Evolutionary conservation across 495 filamentous ascomycete genomes (phyloP).

Genomic region (Parathielavia hyrcaniae): DNA sequence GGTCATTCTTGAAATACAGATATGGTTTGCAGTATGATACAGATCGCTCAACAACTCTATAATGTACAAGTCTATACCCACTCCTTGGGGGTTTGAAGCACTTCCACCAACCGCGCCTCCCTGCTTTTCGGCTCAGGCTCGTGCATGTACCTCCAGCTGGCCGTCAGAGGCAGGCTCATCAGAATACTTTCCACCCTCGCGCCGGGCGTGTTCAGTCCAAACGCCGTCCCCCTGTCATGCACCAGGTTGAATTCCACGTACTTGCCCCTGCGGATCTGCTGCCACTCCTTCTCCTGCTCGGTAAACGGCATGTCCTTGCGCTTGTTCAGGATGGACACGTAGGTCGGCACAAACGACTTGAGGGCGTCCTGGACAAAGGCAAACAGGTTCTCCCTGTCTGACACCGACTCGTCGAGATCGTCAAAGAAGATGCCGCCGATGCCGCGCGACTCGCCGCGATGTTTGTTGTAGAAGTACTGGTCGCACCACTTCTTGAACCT

Average conservation of each 20-base stretch:
- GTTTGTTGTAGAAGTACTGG: slow-evolving; percentile 89
- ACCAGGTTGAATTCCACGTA: slow-evolving; percentile 99
- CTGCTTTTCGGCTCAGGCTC: slow-evolving; percentile 64
- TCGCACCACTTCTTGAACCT: slow-evolving; percentile 98
- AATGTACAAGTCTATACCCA: slow-evolving; percentile 69
- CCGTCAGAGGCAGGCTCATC: slow-evolving; percentile 93
- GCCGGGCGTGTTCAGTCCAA: slow-evolving; percentile 88
- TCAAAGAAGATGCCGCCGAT: slow-evolving; percentile 98
- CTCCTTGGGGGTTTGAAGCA: slow-evolving; percentile 77
- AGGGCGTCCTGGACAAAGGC: slow-evolving; percentile 83
- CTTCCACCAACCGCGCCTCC: slow-evolving; percentile 70
- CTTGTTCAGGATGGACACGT: slow-evolving; percentile 78
- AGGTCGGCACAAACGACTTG: slow-evolving; percentile 82
- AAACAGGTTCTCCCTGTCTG: slow-evolving; percentile 82
- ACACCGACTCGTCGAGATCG: slow-evolving; percentile 77
- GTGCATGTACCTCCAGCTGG: slow-evolving; percentile 95
- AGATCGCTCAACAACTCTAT: not conserved
- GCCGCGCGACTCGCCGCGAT: slow-evolving; percentile 82
- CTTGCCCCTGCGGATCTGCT: slow-evolving; percentile 82
- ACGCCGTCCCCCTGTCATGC: slow-evolving; percentile 91
- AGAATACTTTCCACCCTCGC: slow-evolving; percentile 92
- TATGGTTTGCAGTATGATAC: slow-evolving; percentile 10
- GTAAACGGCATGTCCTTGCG: slow-evolving; percentile 89
- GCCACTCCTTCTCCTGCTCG: slow-evolving; percentile 84
- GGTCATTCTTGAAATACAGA: slow-evolving; percentile 4